Conservation (phyloP, 2,329 filamentous ascomycete genomes). For the Trichoderma oligosporum region DNA sequence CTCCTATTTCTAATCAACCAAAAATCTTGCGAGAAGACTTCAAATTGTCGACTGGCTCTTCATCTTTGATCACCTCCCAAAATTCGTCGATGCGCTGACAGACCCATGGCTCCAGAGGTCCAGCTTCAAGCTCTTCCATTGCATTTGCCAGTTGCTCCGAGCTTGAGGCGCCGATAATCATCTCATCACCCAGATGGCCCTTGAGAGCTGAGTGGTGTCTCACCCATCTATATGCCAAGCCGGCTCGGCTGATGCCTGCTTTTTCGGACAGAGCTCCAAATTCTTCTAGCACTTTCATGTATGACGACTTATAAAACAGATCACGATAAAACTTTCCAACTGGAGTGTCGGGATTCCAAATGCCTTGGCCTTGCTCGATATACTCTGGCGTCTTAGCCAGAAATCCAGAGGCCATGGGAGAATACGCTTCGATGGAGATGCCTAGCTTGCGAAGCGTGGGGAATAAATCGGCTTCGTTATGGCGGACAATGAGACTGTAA, state of each 20-base stretch:
- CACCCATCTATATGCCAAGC: constrained; percentile 58
- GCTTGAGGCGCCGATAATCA: constrained; percentile 39
- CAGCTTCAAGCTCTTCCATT: constrained; percentile 39
- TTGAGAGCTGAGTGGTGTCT: constrained; percentile 51
- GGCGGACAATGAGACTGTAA: constrained; percentile 40
- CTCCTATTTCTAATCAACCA: no score
- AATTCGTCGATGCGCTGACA: constrained; percentile 59
- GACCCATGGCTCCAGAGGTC: constrained; percentile 60
- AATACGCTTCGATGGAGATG: constrained; percentile 45
- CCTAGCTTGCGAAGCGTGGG: constrained; percentile 41
- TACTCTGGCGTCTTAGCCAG: constrained; percentile 45
- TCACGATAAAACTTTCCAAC: constrained; percentile 35
- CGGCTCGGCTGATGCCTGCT: constrained; percentile 51
- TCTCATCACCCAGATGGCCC: constrained; percentile 32
- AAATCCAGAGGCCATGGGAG: constrained; percentile 57
- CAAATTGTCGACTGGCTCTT: constrained; percentile 16
- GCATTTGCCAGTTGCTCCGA: constrained; percentile 37
- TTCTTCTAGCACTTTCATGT: constrained; percentile 53
- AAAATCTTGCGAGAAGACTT: constrained; percentile 8
- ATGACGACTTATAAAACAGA: constrained; percentile 28
- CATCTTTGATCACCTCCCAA: constrained; percentile 52
- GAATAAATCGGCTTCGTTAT: constrained; percentile 38
- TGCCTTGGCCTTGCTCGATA: constrained; percentile 39
- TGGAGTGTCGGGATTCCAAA: constrained; percentile 52
- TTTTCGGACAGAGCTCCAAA: constrained; percentile 40